Base-by-base conservation (phyloP, 1,284 basidiomycete species). In the Ustilago crameri region DNA sequence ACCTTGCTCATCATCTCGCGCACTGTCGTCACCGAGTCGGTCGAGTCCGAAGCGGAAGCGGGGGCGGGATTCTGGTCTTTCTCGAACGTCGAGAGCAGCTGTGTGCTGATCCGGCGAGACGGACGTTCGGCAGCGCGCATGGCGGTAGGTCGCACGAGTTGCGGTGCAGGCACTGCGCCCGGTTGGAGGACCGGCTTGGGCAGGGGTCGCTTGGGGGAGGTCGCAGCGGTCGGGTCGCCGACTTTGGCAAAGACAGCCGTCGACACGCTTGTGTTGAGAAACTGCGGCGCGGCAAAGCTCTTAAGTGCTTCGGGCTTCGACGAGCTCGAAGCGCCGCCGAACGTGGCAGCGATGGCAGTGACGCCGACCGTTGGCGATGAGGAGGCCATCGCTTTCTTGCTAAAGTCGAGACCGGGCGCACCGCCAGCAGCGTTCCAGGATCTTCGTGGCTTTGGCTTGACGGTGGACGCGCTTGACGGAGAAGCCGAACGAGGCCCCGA, bases 351-450 rank as follows among this genome's bases (percentile, higher is more conserved):
- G 20, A 71, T 59, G 2, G 58, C 42, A 17, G 58, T 60, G 5
- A 69, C 70, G 9, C 51, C 74, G 2, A 20, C 22, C 9, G 56
- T 48, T 0, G 56, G 40, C 27, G 65, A 60, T 3, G 56, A 32
- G n/a, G n/a, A n/a, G 3, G 51, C 34, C 59, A 44, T 46, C 8
- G 52, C 53, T 40, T 60, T 68, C 37, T 67, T 76, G 61, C 72
- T 78, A 27, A 79, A 79, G 45, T 79, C 76, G 20, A 79, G 57
- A 24, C 73, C 75, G 17, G 76, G 75, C 5, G 74, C 74, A 15
- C 70, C 67, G 17, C 65, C 69, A 12, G 44, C 40, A 3, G 58
- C 70, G 9, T 51, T 52, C 17, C 54, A 64, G 10, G 59, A 47
- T 41, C 66, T 55, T 37, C 75, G 54, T 23, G 76, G 59, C 42